These are phyloP conservation scores for Salvia splendens DNA, from an alignment of 257 asterid species.

Conservation along the genomic window DNA sequence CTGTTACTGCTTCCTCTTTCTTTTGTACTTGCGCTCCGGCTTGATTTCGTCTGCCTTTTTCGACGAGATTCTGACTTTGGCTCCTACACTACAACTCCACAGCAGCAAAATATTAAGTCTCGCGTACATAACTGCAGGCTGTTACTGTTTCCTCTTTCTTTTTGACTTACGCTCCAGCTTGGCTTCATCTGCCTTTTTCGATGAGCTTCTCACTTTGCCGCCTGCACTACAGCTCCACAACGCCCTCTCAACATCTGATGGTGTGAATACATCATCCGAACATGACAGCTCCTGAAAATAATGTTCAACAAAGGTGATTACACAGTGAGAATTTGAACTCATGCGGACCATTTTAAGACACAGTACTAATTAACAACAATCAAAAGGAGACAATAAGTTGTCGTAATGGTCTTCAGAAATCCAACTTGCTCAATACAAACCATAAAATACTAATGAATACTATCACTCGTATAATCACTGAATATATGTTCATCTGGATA, in stretches of 20 bases:
- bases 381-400: neutral
- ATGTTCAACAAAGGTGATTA: neutral
- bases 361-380: neutral
- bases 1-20: conserved; percentile 54
- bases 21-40: conserved; percentile 33
- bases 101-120: neutral
- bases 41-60: neutral
- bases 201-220: conserved; percentile 36
- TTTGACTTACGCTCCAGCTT: conserved; percentile 31
- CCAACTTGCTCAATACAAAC: neutral
- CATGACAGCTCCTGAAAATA: conserved; percentile 56
- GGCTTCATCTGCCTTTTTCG: conserved; percentile 12
- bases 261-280: conserved; percentile 49
- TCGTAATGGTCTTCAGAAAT: neutral
- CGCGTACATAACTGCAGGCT: neutral
- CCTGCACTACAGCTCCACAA: conserved; percentile 62
- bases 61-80: conserved; percentile 36
- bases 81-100: conserved; percentile 54
- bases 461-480: too few species aligned
- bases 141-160: conserved; percentile 56
- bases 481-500: too few species aligned
- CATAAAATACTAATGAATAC: neutral
- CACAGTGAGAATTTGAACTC: neutral
- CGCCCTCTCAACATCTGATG: conserved; percentile 90
- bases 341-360: neutral